A percentile compares a stretch with the other conserved stretches of the same genome.
These are phyloP conservation scores for Lathyrus sativus DNA, from an alignment of 306 rosid species.

Conservation along the genomic window DNA sequence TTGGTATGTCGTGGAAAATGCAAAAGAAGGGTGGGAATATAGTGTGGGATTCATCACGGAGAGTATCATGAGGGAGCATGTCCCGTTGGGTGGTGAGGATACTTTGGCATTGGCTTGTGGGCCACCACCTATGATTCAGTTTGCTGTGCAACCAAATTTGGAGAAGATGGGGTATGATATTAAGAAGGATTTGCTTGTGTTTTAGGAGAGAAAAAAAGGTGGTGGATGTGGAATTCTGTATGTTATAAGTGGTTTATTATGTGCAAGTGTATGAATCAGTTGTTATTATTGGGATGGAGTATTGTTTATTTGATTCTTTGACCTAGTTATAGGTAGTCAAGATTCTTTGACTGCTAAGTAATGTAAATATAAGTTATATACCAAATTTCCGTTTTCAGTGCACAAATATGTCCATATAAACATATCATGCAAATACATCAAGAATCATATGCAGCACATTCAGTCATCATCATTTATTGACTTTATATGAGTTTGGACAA, in stretches of 20 bases:
- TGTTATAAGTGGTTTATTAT: neutral
- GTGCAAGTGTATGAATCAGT: neutral
- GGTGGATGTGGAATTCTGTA: neutral
- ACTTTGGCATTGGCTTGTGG: conserved; percentile 79
- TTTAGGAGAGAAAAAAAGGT: conserved; percentile 33
- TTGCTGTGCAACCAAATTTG: conserved; percentile 75
- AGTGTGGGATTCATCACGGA: conserved; percentile 72
- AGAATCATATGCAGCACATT: too few species aligned
- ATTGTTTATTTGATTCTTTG: conserved; percentile 12
- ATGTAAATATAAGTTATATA: conserved; percentile 15
- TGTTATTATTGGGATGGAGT: neutral
- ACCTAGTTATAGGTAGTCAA: conserved; percentile 20
- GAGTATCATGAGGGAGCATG: conserved; percentile 63
- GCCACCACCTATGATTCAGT: conserved; percentile 86
- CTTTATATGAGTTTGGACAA: too few species aligned
- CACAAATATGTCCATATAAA: neutral
- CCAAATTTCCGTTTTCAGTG: neutral
- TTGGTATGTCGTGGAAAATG: conserved; percentile 74
- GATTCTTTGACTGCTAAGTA: conserved; percentile 20
- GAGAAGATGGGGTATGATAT: conserved; percentile 76
- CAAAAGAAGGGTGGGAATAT: conserved; percentile 69
- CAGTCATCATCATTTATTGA: too few species aligned
- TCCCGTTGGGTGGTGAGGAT: conserved; percentile 51
- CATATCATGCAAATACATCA: neutral
- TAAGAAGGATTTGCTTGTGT: conserved; percentile 59